Evolutionary conservation across 169 alveolate species (phyloP).

Genomic region (Ichthyophthirius multifiliis): DNA sequence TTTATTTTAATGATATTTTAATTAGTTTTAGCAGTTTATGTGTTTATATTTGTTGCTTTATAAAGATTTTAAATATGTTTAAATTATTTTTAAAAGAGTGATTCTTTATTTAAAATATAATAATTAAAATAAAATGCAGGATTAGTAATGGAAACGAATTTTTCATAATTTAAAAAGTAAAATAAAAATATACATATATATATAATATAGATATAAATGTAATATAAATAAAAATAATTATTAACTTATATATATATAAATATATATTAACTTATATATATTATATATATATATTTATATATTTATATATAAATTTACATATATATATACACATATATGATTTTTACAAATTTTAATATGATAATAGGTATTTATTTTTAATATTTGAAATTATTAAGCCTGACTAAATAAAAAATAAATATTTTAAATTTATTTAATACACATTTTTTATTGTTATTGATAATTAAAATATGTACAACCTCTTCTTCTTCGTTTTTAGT

Average conservation of each 20-base stretch:
- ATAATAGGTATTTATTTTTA: not conserved
- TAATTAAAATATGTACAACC: not conserved
- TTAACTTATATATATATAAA: too few species aligned
- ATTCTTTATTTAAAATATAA: not conserved
- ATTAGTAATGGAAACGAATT: not conserved
- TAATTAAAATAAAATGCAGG: slow-evolving; percentile 11
- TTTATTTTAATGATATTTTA: not conserved
- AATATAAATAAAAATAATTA: not conserved
- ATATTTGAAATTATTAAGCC: not conserved
- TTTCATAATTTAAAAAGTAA: not conserved
- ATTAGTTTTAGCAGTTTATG: slow-evolving; percentile 5
- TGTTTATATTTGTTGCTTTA: slow-evolving; percentile 27
- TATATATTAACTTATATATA: too few species aligned
- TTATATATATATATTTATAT: too few species aligned
- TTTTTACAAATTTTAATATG: too few species aligned
- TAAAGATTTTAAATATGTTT: slow-evolving; percentile 19
- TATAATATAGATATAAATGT: not conserved
- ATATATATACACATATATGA: too few species aligned
- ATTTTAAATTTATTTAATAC: not conserved
- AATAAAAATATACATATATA: too few species aligned
- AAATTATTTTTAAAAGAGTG: not conserved
- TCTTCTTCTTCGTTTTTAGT: not conserved
- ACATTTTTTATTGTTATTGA: not conserved
- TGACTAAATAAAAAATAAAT: not conserved
- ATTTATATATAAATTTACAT: too few species aligned